Base-by-base conservation (phyloP, 1,139 yeast genomes). In the Meyerozyma sp. region DNA sequence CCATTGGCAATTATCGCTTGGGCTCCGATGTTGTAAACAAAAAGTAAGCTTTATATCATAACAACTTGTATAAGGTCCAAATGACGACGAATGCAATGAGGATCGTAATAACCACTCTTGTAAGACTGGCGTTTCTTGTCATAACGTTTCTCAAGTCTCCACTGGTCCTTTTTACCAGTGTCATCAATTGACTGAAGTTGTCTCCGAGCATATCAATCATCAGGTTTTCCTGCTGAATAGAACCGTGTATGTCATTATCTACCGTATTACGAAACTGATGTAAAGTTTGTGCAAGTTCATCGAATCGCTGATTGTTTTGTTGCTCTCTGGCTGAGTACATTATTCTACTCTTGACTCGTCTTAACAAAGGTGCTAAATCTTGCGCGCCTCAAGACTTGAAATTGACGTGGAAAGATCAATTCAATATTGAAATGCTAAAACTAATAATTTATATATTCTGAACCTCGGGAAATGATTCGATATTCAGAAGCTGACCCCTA, bases 1-100 rank as follows among this genome's bases (percentile, higher is more conserved):
- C 96, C 14, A 88, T 90, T 56, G 95, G 95, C 13, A 86, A 84
- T 60, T 90, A 90, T 67, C 80, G 90, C 57, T 72, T 91, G 42
- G 98, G 98, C 16, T 83, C 85, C 54, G 96, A 89, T 63, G 91
- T 85, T 32, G 82, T 72, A n/a, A 64, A 71, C 49, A 61, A 61
- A 39, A 49, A 48, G 37, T 51, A 47, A 13, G 43, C 6, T 16
- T 7, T 20, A 14, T 14, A 27, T 43, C 40, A 47, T 41, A 46
- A 44, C 32, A 52, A 43, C 40, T 51, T 50, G 42, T 45, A 41
- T 6, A 53, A 40, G 34, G 48, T 46, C 49, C 49, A 53, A 27
- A 46, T 39, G 16, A 49, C 41, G 28, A 50, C 40, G 25, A 51
- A 51, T 10, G 40, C 32, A 13, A 41, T 44, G 37, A 52, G 42